Base-by-base conservation (phyloP, 352 stramenopile genomes). In the Pelagophyceae sp. region DNA sequence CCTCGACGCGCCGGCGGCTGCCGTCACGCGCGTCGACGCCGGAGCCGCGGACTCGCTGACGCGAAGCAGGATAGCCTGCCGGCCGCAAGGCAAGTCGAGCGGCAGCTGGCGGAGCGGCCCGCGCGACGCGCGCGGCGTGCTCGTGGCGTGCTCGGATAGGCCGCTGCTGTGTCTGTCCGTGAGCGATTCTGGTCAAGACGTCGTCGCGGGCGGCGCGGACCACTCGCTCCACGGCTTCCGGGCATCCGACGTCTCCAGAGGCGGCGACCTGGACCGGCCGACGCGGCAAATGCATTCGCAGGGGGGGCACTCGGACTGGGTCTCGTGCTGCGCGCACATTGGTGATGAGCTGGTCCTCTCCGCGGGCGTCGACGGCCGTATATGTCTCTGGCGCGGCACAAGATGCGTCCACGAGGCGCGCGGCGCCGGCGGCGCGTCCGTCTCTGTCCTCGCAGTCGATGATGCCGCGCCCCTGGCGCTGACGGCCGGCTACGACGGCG, bases 141-240 rank as follows among this genome's bases (percentile, higher is more conserved):
- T 74, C 67, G 67, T 74, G 23, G 67, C 51, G 35, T 50, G 35
- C 67, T 40, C 17, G 35, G 67, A 74, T n/a, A 33, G 67, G 67
- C 67, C 67, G 2, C 67, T 74, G 15, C 67, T 74, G 15, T 27
- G 15, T 23, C 6, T 74, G 15, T 54, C 33, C 35, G 67, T 58
- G 33, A n/a, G 33, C 35, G 67, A 74, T 19, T 11, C 45, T 23
- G 67, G 67, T 23, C 15, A 19, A 33, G 67, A 74, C 67, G 35
- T 58, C 67, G 67, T 74, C 67, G 67, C 33, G 15, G 67, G 35
- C 37, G 5, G 5, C 35, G 33, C 67, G 67, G 67, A 74, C 67
- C 67, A 74, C 67, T 33, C 67, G 35, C 5, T 20, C 67, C 33
- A 74, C 67, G 67, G 67, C 67, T 33, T 74, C 67, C 35, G 58